Evolutionary conservation across 495 filamentous ascomycete genomes (phyloP), one percentile per base, ranked within the genome.

Genomic region (Bacidia rubella): DNA sequence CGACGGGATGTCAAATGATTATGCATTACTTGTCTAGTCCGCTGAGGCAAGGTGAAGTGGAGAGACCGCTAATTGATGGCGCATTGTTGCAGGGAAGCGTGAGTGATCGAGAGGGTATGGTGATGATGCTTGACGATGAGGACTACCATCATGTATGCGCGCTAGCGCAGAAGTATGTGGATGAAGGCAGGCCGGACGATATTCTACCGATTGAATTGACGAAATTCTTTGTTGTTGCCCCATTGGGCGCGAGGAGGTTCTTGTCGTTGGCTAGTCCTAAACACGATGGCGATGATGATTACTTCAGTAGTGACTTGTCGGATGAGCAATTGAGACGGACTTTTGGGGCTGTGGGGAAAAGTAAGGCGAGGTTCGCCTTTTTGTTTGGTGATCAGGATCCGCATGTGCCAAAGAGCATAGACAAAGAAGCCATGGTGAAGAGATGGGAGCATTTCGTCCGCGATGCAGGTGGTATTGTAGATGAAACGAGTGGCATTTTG

Each of bases 1-100:
- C 83, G 1, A 87, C 83, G 0, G 92, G 92, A 1, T 87, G 85
- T 54, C 92, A 95, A 69, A 88, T 94, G 61, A 79, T 85, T 27
- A 74, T 96, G 65, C 78, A 86, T 52, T 94, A 92, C 60, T 66
- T 86, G n/a, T 55, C 66, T 47, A 12, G 54, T 62, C 1, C 69
- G 67, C 26, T 21, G 1, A 1, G 29, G 11, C 20, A 17, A 27
- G 9, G 47, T 2, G 23, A 10, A 1, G 23, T 2, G n/a, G 22
- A 21, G 25, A 32, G 47, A 35, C 71, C 72, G 1, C 57, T 56
- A 0, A 71, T 96, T 22, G 80, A 94, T 50, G 90, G 87, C 43
- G 82, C 79, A 29, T 84, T 97, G 35, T 68, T 96, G 48, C 90
- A 95, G 62, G 90, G 83, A 0, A 78, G 83, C 11, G 80, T 85